These are phyloP conservation scores for Dipteronia dyeriana DNA, from an alignment of 345 rosid genomes.

Conservation along the genomic window DNA sequence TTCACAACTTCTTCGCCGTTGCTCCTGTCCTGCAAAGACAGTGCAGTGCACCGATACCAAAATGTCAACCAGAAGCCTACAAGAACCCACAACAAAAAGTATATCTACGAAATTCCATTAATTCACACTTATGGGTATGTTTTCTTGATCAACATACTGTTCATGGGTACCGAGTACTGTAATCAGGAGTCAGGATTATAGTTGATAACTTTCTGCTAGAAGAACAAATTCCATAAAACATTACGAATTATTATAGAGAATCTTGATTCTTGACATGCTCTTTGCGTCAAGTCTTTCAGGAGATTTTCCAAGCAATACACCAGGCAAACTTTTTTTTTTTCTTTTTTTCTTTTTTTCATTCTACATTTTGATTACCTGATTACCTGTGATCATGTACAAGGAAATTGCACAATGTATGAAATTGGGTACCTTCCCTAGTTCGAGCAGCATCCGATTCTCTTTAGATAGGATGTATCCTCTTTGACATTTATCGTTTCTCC, in stretches of 20 bases:
- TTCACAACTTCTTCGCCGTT: not conserved
- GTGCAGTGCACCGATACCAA: not conserved
- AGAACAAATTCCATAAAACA: not conserved
- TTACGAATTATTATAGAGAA: not conserved
- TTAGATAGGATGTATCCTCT: constrained; percentile 35
- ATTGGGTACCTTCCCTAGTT: constrained; percentile 14
- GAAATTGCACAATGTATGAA: constrained; percentile 1
- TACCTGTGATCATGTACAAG: constrained; percentile 20
- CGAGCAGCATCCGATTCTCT: constrained; percentile 45
- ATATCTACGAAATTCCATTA: not conserved
- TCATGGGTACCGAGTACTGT: not conserved
- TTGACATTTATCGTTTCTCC: constrained; percentile 48
- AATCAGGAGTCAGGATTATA: not conserved
- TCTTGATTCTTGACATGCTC: not conserved
- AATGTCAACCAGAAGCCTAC: not conserved
- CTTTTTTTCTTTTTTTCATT: not conserved
- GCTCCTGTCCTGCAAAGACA: not conserved
- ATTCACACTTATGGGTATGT: not conserved
- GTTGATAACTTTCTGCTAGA: not conserved
- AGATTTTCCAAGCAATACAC: not conserved
- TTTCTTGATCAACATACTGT: not conserved
- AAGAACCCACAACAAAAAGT: not conserved
- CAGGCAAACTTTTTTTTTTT: not conserved
- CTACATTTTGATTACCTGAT: constrained; percentile 5
- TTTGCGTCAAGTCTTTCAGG: not conserved